Conservation (phyloP, 163 green algal genomes). For the Chlorella variabilis region DNA sequence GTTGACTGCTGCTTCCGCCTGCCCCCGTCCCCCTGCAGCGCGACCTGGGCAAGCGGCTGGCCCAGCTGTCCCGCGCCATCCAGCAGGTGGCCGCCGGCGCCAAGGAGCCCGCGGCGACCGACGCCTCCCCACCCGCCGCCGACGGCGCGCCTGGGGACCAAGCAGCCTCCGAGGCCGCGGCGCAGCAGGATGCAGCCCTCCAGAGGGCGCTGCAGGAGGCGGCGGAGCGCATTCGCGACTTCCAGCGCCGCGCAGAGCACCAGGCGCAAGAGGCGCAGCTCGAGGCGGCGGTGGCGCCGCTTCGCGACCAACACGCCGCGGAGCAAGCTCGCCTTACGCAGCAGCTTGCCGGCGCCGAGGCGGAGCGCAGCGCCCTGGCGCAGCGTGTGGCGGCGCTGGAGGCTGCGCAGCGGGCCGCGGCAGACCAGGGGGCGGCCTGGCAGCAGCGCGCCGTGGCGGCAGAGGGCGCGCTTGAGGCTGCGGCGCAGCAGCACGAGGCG, state of each 20-base stretch:
- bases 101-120: not conserved
- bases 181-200: constrained; percentile 2
- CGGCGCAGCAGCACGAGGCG: not conserved
- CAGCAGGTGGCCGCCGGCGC: not conserved
- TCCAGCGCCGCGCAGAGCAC: constrained; percentile 22
- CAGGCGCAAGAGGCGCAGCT: not conserved
- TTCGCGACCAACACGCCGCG: not conserved
- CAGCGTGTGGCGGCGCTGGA: not conserved
- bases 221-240: constrained; percentile 9
- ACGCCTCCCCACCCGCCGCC: not conserved
- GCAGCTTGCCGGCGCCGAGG: not conserved
- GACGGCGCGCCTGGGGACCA: not conserved
- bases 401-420: not conserved
- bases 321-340: not conserved
- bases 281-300: not conserved
- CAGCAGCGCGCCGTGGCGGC: not conserved
- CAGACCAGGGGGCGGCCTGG: not conserved
- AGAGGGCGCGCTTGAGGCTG: not conserved
- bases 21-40: not conserved
- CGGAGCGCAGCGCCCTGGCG: not conserved
- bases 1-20: too few species aligned
- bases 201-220: not conserved
- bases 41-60: constrained; percentile 20
- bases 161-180: not conserved
- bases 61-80: not conserved